These are phyloP conservation scores for Ganoderma leucocontextum DNA, from an alignment of 1,284 basidiomycete species.

Conservation along the genomic window DNA sequence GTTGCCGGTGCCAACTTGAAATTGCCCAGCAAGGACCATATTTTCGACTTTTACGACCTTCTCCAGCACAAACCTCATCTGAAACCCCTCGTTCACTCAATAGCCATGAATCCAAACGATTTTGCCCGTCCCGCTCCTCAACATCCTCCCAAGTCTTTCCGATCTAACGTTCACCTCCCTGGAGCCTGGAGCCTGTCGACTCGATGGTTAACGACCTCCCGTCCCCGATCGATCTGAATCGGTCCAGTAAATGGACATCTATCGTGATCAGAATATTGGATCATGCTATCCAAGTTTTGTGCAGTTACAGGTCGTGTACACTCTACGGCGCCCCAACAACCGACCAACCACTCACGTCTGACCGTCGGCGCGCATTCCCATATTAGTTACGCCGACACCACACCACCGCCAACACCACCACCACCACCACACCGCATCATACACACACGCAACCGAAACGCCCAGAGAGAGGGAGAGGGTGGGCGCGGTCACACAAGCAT, in stretches of 20 bases:
- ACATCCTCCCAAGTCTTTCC: background rate
- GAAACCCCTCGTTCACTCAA: background rate
- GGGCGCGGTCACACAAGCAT: constrained; percentile 13
- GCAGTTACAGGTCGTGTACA: constrained; percentile 6
- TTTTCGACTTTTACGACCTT: background rate
- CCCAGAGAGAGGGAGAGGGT: background rate
- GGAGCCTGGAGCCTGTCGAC: too few relatives aligned
- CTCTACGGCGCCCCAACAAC: background rate
- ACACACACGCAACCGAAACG: background rate
- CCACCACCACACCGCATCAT: background rate
- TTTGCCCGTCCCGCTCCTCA: background rate
- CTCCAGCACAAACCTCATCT: background rate
- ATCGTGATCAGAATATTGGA: background rate
- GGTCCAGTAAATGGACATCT: background rate
- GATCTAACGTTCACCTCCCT: background rate
- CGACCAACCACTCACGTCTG: background rate
- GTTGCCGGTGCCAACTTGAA: background rate
- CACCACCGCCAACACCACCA: background rate
- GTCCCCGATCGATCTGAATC: too few relatives aligned
- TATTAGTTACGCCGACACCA: background rate
- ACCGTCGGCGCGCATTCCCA: background rate
- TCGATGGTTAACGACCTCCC: too few relatives aligned
- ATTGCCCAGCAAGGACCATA: background rate
- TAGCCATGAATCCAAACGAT: background rate
- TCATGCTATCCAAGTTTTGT: background rate